Evolutionary conservation across 805 yeast species (phyloP).

Genomic region (Sporopachydermia quercuum): DNA sequence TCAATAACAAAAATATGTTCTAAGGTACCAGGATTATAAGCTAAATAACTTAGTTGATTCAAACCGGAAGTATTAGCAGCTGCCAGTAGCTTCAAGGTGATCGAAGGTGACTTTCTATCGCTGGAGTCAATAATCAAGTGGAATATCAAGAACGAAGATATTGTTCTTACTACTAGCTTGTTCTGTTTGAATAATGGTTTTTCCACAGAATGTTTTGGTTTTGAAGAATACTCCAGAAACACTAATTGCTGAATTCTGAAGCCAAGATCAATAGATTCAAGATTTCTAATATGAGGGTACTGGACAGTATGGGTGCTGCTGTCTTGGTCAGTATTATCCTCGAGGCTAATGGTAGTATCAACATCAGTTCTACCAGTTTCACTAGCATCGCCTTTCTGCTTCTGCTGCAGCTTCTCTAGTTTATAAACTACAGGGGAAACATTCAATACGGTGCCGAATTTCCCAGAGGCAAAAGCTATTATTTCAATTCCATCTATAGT

Average conservation of each 20-base stretch:
- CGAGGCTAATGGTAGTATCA: too few relatives aligned
- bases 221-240: not conserved
- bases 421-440: not conserved
- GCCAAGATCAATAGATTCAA: not conserved
- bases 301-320: too few relatives aligned
- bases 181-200: not conserved
- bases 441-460: constrained; percentile 1
- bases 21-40: not conserved
- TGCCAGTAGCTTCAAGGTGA: not conserved
- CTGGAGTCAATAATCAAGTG: not conserved
- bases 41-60: not conserved
- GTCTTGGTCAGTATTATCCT: too few relatives aligned
- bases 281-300: not conserved
- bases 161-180: not conserved
- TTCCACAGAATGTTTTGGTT: not conserved
- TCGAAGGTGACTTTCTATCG: too few relatives aligned
- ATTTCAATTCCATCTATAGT: not conserved
- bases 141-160: not conserved
- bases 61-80: not conserved
- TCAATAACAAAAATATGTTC: not conserved
- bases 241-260: not conserved
- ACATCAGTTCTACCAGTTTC: not conserved
- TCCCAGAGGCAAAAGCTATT: not conserved
- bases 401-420: not conserved
- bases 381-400: not conserved